Evolutionary conservation across 2,329 filamentous ascomycete genomes (phyloP).

Genomic region (Nemania sp.): DNA sequence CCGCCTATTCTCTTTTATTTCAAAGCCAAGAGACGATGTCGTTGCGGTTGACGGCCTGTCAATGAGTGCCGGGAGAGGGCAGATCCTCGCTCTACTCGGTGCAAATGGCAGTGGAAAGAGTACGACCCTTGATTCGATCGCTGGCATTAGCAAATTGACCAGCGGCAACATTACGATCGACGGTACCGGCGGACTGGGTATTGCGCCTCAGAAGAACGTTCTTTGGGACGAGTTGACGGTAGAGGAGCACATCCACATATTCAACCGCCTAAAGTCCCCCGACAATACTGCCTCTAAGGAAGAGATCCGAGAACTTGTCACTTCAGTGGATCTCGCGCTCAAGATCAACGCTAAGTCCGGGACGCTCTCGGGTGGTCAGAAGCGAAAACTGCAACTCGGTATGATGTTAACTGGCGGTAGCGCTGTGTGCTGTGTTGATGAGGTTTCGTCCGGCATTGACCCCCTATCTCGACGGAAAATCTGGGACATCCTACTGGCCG

Average conservation of each 20-base stretch:
- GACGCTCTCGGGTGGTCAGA: constrained; percentile 88
- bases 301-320: constrained; percentile 66
- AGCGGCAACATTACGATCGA: constrained; percentile 78
- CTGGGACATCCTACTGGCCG: constrained; percentile 89
- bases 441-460: constrained; percentile 87
- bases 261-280: constrained; percentile 78
- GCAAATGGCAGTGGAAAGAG: constrained; percentile 91
- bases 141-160: constrained; percentile 77
- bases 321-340: constrained; percentile 71
- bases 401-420: constrained; percentile 96
- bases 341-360: constrained; percentile 74
- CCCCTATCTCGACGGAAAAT: constrained; percentile 86
- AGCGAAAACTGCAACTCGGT: constrained; percentile 86
- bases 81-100: constrained; percentile 84
- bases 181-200: constrained; percentile 77
- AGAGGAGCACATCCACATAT: constrained; percentile 80
- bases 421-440: constrained; percentile 86
- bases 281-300: constrained; percentile 58
- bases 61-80: constrained; percentile 72
- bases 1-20: constrained; percentile 52
- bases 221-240: constrained; percentile 90
- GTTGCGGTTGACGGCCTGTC: constrained; percentile 77
- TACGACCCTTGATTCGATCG: constrained; percentile 86
- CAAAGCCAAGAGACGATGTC: constrained; percentile 65
- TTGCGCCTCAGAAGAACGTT: constrained; percentile 93